These are phyloP conservation scores for Trichoderma aggressivum DNA, from an alignment of 2,329 filamentous ascomycete species.

Conservation along the genomic window DNA sequence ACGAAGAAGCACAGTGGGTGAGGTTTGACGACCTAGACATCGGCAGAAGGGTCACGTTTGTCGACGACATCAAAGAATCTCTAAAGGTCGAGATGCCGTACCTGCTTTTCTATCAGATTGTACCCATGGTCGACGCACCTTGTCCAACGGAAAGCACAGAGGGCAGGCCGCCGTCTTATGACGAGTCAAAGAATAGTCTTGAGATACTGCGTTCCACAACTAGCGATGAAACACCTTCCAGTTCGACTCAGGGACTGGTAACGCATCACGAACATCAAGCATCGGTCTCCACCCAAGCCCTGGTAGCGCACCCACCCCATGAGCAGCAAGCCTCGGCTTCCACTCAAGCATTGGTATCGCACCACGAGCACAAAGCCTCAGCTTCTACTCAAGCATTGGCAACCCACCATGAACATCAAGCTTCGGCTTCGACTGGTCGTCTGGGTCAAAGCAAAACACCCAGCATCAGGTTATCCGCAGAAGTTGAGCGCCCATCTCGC, in stretches of 20 bases:
- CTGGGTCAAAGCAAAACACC: slow-evolving; percentile 37
- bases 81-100: slow-evolving; percentile 89
- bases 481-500: slow-evolving; percentile 49
- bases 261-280: slow-evolving; percentile 28
- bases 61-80: slow-evolving; percentile 74
- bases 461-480: slow-evolving; percentile 54
- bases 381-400: neutral
- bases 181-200: slow-evolving; percentile 46
- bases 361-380: neutral
- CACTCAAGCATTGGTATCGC: neutral
- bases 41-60: slow-evolving; percentile 65
- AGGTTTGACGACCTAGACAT: slow-evolving; percentile 82
- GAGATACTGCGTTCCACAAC: slow-evolving; percentile 28
- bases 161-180: slow-evolving; percentile 57
- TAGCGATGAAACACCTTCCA: slow-evolving; percentile 20
- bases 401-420: slow-evolving; percentile 27
- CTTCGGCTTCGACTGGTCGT: slow-evolving; percentile 23
- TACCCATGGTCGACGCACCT: slow-evolving; percentile 73
- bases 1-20: slow-evolving; percentile 77
- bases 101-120: slow-evolving; percentile 90
- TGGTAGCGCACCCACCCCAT: slow-evolving; percentile 18
- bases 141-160: slow-evolving; percentile 45
- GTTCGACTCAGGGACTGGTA: neutral
- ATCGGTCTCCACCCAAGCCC: slow-evolving; percentile 20
- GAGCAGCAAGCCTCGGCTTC: slow-evolving; percentile 27